A percentile compares a stretch with the other conserved stretches of the same genome.
These are phyloP conservation scores for Neoascochyta sp. DNA, from an alignment of 2,329 filamentous ascomycete species.

Conservation along the genomic window DNA sequence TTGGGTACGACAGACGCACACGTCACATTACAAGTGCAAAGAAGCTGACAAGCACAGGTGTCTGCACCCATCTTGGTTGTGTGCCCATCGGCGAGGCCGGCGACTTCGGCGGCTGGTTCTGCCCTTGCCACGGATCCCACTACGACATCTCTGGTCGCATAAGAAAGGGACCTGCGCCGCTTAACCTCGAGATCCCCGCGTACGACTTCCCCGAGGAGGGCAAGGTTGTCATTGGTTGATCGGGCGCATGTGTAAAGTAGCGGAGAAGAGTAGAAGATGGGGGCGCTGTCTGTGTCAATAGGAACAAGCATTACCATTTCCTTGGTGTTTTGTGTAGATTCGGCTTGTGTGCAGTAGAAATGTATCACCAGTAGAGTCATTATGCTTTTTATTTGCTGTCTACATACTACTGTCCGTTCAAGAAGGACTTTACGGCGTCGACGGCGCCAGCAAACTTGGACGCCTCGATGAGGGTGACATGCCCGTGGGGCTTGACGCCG, in stretches of 20 bases:
- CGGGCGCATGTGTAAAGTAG: conserved; percentile 22
- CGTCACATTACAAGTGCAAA: too few species aligned
- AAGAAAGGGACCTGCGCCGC: conserved; percentile 92
- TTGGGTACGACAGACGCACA: conserved; percentile 61
- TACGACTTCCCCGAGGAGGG: conserved; percentile 93
- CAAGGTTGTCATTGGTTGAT: conserved; percentile 87
- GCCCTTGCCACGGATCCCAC: conserved; percentile 99
- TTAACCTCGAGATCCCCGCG: conserved; percentile 91
- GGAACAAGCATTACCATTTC: conserved; percentile 34
- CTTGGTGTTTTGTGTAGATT: conserved; percentile 32
- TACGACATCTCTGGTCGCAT: conserved; percentile 99
- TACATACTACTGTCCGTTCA: conserved; percentile 43
- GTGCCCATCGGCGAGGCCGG: conserved; percentile 98
- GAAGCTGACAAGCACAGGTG: conserved; percentile 56
- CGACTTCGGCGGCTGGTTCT: conserved; percentile 99
- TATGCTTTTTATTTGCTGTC: neutral
- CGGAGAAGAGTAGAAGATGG: conserved; percentile 4
- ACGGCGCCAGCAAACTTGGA: conserved; percentile 71
- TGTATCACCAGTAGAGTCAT: conserved; percentile 38
- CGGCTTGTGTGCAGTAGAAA: conserved; percentile 34
- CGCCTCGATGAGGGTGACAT: conserved; percentile 82
- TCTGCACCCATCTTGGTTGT: conserved; percentile 99
- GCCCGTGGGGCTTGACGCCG: conserved; percentile 79
- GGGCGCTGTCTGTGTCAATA: conserved; percentile 30
- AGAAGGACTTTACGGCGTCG: conserved; percentile 70